phyloP scores from a whole-genome alignment of 345 rosid species.

The Syzygium aromaticum region DNA sequence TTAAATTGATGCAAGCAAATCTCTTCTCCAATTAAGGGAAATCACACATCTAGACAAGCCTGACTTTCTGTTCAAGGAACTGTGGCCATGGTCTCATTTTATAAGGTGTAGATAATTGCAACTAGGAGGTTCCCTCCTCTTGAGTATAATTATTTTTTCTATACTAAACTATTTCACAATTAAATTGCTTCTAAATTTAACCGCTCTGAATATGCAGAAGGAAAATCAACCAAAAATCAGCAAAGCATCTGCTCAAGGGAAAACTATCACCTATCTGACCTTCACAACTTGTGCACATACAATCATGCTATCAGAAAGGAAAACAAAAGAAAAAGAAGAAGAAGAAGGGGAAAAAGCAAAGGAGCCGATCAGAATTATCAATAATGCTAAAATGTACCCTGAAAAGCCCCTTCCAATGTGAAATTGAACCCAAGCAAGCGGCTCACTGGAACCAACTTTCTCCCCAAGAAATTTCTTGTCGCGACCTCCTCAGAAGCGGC shows the following conservation, averaged over 20 bases:
- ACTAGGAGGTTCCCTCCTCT: neutral
- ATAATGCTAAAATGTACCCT: conserved; percentile 28
- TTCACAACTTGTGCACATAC: neutral
- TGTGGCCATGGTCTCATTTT: neutral
- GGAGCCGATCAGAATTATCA: neutral
- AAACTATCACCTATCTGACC: neutral
- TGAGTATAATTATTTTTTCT: neutral
- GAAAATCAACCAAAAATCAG: neutral
- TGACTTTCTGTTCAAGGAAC: neutral
- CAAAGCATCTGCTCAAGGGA: neutral
- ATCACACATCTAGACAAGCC: neutral
- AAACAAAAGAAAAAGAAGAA: neutral
- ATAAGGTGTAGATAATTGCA: neutral
- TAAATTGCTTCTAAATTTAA: neutral
- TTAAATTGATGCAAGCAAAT: neutral
- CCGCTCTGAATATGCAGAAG: neutral
- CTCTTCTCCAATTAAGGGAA: neutral
- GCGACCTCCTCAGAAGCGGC: too few species aligned
- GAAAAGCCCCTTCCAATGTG: conserved; percentile 66
- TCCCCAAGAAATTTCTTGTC: conserved; percentile 27
- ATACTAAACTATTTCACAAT: neutral
- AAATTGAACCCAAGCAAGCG: conserved; percentile 32
- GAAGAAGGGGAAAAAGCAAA: neutral
- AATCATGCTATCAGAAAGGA: neutral
- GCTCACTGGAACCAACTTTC: conserved; percentile 41